Evolutionary conservation across 257 asterid genomes (phyloP).

Genomic region (Capsicum rhomboideum): DNA sequence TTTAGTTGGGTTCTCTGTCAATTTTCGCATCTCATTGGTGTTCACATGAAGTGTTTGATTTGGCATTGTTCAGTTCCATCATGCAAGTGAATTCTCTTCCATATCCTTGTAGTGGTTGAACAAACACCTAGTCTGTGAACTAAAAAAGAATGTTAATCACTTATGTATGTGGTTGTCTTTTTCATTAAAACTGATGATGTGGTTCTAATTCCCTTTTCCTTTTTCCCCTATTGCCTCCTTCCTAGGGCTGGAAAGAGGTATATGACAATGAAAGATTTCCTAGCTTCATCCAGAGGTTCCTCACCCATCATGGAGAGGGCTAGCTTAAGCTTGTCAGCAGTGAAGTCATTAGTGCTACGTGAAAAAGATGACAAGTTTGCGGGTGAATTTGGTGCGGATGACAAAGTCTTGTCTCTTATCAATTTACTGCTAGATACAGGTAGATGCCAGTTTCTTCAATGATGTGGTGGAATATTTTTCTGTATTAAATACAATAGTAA

Average conservation of each 20-base stretch:
- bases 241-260: conserved; percentile 38
- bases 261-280: conserved; percentile 78
- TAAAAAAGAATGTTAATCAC: not conserved
- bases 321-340: conserved; percentile 78
- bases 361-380: conserved; percentile 80
- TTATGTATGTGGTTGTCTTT: not conserved
- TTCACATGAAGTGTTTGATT: not conserved
- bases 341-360: conserved; percentile 86
- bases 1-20: not conserved
- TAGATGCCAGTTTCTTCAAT: conserved; percentile 43
- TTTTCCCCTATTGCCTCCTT: not conserved
- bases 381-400: conserved; percentile 72
- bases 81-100: not conserved
- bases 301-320: conserved; percentile 96
- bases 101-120: not conserved
- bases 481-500: not conserved
- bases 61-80: not conserved
- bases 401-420: conserved; percentile 61
- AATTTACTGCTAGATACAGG: conserved; percentile 75
- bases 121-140: not conserved
- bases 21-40: not conserved
- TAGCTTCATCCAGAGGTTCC: conserved; percentile 67
- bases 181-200: not conserved
- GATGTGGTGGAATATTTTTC: conserved; percentile 14
- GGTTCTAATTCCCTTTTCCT: not conserved